These are phyloP conservation scores for Cordyceps tenuipes DNA, from an alignment of 2,329 filamentous ascomycete genomes.

Conservation along the genomic window DNA sequence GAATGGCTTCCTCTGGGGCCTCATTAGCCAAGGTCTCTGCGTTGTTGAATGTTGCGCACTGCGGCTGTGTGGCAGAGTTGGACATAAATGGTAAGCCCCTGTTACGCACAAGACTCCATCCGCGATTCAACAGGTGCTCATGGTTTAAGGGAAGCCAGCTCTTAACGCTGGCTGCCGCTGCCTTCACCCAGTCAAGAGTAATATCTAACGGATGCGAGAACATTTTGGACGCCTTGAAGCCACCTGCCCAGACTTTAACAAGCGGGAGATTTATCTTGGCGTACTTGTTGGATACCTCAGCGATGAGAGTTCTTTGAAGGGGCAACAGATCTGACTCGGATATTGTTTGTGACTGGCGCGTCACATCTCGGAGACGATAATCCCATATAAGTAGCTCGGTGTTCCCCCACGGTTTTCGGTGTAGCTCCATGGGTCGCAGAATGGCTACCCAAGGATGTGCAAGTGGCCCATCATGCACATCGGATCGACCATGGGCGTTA, in stretches of 20 bases:
- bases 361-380: conserved; percentile 21
- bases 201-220: conserved; percentile 31
- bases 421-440: conserved; percentile 35
- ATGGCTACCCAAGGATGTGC: conserved; percentile 44
- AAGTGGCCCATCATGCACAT: conserved; percentile 13
- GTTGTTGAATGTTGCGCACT: neutral
- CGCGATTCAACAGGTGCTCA: conserved; percentile 21
- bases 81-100: neutral
- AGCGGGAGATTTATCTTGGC: conserved; percentile 25
- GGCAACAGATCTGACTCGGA: conserved; percentile 31
- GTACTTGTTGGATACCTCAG: conserved; percentile 16
- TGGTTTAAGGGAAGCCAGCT: conserved; percentile 28
- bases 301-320: conserved; percentile 38
- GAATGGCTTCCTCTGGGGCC: conserved; percentile 17
- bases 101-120: conserved; percentile 30
- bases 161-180: conserved; percentile 25
- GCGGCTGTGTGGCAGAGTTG: neutral
- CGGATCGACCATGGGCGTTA: conserved; percentile 25
- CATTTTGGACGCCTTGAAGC: conserved; percentile 20
- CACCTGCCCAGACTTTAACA: conserved; percentile 37
- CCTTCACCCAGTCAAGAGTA: conserved; percentile 31
- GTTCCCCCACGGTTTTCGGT: conserved; percentile 21
- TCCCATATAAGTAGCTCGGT: conserved; percentile 52
- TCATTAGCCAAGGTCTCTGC: conserved; percentile 8
- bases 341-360: conserved; percentile 12